Evolutionary conservation across 1,139 yeast genomes (phyloP).

Genomic region (Saccharomyces hybrid): DNA sequence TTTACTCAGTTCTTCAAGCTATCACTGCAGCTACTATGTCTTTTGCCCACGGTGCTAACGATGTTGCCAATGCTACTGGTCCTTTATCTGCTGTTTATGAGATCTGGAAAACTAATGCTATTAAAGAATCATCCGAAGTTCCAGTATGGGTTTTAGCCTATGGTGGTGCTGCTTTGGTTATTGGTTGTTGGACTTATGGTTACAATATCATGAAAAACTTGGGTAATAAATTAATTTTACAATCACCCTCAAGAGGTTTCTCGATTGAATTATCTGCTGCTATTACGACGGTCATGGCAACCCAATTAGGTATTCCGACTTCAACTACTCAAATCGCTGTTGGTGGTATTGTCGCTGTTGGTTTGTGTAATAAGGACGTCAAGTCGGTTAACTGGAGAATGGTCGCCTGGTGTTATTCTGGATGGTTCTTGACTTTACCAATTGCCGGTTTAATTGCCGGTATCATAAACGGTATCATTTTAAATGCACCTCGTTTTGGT

Average conservation of each 20-base stretch:
- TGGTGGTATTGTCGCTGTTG: constrained; percentile 73
- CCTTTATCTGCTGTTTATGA: constrained; percentile 62
- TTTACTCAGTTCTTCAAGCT: constrained; percentile 64
- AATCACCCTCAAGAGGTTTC: constrained; percentile 78
- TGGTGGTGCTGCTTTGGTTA: constrained; percentile 58
- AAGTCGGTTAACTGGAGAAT: constrained; percentile 72
- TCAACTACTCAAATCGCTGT: constrained; percentile 78
- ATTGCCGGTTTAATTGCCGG: constrained; percentile 71
- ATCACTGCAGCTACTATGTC: constrained; percentile 76
- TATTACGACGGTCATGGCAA: constrained; percentile 65
- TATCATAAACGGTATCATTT: constrained; percentile 52
- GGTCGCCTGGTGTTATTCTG: constrained; percentile 62
- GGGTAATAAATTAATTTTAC: constrained; percentile 69
- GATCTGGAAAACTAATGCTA: constrained; percentile 50
- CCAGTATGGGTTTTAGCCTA: constrained; percentile 68
- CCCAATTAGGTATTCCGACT: constrained; percentile 62
- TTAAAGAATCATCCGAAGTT: constrained; percentile 46
- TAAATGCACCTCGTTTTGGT: constrained; percentile 57
- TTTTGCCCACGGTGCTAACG: constrained; percentile 78
- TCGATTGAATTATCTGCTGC: constrained; percentile 76
- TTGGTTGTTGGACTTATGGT: constrained; percentile 70
- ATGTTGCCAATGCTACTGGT: constrained; percentile 72
- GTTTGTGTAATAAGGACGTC: constrained; percentile 58
- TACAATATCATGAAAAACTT: constrained; percentile 63
- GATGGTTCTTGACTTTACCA: constrained; percentile 71